These are phyloP conservation scores for Pythium diclinum DNA, from an alignment of 352 stramenopile species.

Conservation along the genomic window DNA sequence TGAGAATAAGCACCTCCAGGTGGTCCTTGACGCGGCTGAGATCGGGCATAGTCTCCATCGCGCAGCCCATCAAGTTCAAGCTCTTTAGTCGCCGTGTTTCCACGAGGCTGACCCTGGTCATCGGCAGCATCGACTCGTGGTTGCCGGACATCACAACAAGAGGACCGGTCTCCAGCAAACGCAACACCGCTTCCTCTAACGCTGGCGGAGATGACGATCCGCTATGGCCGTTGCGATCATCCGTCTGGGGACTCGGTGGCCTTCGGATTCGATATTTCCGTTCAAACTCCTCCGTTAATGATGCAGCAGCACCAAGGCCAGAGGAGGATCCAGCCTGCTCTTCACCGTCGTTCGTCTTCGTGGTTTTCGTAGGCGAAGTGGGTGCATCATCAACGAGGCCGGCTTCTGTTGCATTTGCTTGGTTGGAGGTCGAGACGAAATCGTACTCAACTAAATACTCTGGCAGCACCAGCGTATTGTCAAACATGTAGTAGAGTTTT, in stretches of 20 bases:
- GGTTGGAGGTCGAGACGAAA: constrained; percentile 29
- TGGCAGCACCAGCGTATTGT: constrained; percentile 72
- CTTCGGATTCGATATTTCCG: constrained; percentile 50
- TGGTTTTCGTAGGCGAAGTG: not conserved
- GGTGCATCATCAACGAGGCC: not conserved
- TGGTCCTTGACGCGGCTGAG: constrained; percentile 32
- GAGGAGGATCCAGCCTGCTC: constrained; percentile 17
- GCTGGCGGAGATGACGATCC: not conserved
- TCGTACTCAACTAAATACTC: constrained; percentile 88
- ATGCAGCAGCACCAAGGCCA: constrained; percentile 32
- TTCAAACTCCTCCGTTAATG: constrained; percentile 54
- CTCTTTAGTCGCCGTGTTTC: constrained; percentile 32
- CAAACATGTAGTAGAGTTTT: constrained; percentile 78
- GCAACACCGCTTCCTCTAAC: constrained; percentile 12
- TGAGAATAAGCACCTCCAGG: constrained; percentile 64
- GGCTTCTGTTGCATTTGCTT: not conserved
- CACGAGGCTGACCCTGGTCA: constrained; percentile 20
- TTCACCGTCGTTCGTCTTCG: not conserved
- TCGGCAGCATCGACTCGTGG: constrained; percentile 31
- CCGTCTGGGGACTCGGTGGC: constrained; percentile 30
- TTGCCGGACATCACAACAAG: not conserved
- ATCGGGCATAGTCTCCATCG: constrained; percentile 48
- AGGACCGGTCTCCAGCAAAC: constrained; percentile 6
- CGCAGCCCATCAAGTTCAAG: constrained; percentile 54
- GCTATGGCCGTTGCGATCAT: constrained; percentile 9